phyloP scores from a whole-genome alignment of 257 asterid species.

The Lycium ferocissimum region DNA sequence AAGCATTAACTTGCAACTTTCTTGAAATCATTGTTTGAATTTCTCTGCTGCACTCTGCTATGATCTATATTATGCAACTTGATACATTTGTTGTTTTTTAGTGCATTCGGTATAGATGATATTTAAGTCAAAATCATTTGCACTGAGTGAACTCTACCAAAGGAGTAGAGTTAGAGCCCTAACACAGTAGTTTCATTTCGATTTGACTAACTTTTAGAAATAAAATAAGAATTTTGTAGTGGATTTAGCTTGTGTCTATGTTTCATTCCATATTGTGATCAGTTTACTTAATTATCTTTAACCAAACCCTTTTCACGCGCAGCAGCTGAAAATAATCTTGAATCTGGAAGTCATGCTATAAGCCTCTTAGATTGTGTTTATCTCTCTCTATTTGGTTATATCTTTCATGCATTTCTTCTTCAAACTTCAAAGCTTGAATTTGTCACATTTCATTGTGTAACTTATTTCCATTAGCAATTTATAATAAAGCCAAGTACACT shows the following conservation, averaged over 20 bases:
- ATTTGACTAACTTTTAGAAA: not conserved
- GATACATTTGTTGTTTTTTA: not conserved
- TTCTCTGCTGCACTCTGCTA: not conserved
- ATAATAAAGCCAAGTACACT: not conserved
- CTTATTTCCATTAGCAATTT: slow-evolving; percentile 24
- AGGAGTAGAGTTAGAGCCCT: not conserved
- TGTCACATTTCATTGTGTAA: not conserved
- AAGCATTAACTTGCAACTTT: not conserved
- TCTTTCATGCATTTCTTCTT: not conserved
- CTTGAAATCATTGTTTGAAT: not conserved
- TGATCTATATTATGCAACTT: not conserved
- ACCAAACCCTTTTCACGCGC: not conserved
- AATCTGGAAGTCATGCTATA: not conserved
- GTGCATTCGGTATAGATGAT: not conserved
- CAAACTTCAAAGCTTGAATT: not conserved
- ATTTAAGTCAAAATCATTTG: not conserved
- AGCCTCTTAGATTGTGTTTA: not conserved
- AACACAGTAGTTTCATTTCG: not conserved
- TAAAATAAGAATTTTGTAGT: not conserved
- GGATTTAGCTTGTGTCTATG: not conserved
- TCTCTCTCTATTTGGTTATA: not conserved
- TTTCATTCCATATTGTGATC: not conserved
- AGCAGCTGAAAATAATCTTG: not conserved
- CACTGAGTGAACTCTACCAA: not conserved
- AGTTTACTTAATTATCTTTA: not conserved